Evolutionary conservation across 2,329 filamentous ascomycete genomes (phyloP).

Genomic region (Biscogniauxia mediterranea): DNA sequence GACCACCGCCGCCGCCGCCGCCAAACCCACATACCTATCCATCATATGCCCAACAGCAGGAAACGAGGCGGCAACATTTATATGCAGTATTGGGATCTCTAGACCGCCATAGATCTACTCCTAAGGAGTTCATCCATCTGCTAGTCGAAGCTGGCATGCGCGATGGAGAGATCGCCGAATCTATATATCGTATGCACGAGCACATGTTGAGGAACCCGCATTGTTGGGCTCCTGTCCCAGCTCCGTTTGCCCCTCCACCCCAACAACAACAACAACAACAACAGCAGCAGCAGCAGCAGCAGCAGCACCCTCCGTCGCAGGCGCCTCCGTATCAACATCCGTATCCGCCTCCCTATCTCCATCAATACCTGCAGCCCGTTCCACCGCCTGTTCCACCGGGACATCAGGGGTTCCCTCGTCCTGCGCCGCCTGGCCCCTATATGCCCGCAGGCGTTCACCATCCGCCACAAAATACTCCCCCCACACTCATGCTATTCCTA

Average conservation of each 20-base stretch:
- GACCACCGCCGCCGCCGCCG: too few species aligned
- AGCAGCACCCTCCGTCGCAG: background rate
- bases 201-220: slow-evolving; percentile 12
- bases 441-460: background rate
- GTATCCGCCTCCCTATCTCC: too few species aligned
- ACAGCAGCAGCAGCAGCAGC: background rate
- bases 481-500: too few species aligned
- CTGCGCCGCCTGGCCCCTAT: too few species aligned
- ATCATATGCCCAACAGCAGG: background rate
- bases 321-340: background rate
- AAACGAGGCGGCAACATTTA: slow-evolving; percentile 8
- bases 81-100: slow-evolving; percentile 18
- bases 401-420: too few species aligned
- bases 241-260: background rate
- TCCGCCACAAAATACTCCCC: slow-evolving; percentile 2
- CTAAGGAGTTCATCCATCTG: slow-evolving; percentile 22
- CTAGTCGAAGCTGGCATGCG: slow-evolving; percentile 19
- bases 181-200: slow-evolving; percentile 12
- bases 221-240: slow-evolving; percentile 12
- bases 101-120: slow-evolving; percentile 16
- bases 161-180: slow-evolving; percentile 14
- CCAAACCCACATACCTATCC: background rate
- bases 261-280: background rate
- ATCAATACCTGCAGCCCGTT: background rate
- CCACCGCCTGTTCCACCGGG: background rate